Percentiles rank a stretch among this genome's conserved stretches.
Evolutionary conservation across 495 filamentous ascomycete species (phyloP).

Genomic region (Pyrenula massariospora): DNA sequence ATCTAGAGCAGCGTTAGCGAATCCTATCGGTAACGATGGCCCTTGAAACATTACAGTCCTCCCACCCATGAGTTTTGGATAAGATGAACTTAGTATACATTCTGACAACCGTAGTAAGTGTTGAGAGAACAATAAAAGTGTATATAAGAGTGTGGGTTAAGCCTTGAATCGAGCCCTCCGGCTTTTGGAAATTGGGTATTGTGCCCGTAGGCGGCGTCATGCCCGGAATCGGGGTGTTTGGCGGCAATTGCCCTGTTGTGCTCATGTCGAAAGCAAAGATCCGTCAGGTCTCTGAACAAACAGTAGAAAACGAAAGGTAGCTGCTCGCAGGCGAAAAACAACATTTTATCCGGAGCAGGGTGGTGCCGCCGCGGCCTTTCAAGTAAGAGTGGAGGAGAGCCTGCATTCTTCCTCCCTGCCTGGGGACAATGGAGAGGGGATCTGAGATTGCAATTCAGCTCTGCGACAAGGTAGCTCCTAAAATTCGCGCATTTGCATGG

Average conservation of each 20-base stretch:
- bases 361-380: no score
- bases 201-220: background rate
- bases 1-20: background rate
- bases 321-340: no score
- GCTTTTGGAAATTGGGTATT: background rate
- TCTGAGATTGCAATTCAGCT: no score
- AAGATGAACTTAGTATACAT: background rate
- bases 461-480: no score
- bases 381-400: no score
- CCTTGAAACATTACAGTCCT: background rate
- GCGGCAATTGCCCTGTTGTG: background rate
- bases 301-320: no score
- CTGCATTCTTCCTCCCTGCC: no score
- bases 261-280: background rate
- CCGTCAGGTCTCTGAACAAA: background rate
- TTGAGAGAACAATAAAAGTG: background rate
- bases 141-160: background rate
- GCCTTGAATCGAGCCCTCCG: background rate
- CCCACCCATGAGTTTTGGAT: background rate
- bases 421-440: no score
- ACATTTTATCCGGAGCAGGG: no score
- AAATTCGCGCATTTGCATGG: no score
- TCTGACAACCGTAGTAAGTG: background rate
- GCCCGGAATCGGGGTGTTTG: background rate
- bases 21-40: background rate